A percentile compares a stretch with the other conserved stretches of the same genome.
phyloP scores from a whole-genome alignment of 805 yeast genomes.

The Suhomyces sp. region DNA sequence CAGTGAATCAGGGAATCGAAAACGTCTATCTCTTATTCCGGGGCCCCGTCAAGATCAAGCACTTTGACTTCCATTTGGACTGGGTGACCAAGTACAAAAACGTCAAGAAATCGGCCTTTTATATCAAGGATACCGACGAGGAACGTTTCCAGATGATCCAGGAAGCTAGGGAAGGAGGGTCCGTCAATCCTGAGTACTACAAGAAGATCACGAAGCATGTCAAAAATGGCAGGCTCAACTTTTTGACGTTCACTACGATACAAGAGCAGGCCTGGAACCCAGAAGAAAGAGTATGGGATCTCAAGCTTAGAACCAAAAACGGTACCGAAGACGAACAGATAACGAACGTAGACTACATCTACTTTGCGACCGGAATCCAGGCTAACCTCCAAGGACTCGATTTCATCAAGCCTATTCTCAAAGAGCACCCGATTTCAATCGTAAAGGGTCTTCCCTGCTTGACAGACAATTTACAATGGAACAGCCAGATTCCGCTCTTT shows the following conservation, averaged over 20 bases:
- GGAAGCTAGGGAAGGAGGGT: constrained; percentile 45
- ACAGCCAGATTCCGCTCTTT: constrained; percentile 34
- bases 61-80: constrained; percentile 47
- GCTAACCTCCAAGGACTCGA: constrained; percentile 26
- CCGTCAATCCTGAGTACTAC: constrained; percentile 44
- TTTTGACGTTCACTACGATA: constrained; percentile 29
- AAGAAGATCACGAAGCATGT: constrained; percentile 28
- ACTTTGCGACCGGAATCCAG: constrained; percentile 42
- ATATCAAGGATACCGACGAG: constrained; percentile 41
- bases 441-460: constrained; percentile 42
- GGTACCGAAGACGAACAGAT: constrained; percentile 1
- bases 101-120: constrained; percentile 42
- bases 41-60: constrained; percentile 40
- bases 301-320: constrained; percentile 9
- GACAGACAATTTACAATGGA: constrained; percentile 45
- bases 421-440: constrained; percentile 25
- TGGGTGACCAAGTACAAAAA: constrained; percentile 51
- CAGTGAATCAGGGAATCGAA: constrained; percentile 26
- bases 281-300: constrained; percentile 22
- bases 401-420: constrained; percentile 28
- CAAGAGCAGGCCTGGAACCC: constrained; percentile 23
- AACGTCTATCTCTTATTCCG: constrained; percentile 34
- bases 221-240: constrained; percentile 26
- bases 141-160: constrained; percentile 40
- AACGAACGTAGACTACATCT: constrained; percentile 29